phyloP scores from a whole-genome alignment of 1,284 basidiomycete genomes.

The Cystobasidium sp. region DNA sequence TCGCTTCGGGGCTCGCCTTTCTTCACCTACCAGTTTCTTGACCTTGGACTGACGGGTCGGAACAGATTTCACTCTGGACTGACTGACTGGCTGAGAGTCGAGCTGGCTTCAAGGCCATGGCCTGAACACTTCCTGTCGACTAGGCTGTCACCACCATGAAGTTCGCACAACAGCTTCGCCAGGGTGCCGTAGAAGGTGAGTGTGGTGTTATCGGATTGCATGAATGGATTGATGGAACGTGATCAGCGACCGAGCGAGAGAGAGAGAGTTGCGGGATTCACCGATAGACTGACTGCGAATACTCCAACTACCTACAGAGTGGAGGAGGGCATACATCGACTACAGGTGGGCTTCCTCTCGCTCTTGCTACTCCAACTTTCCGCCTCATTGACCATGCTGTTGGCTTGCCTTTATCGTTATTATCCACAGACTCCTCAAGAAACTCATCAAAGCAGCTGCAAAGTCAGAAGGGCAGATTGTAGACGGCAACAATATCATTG shows the following conservation, averaged over 20 bases:
- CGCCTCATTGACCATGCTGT: not conserved
- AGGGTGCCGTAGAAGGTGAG: conserved; percentile 42
- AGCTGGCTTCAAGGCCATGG: not conserved
- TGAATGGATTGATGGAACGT: conserved; percentile 10
- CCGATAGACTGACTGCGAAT: not conserved
- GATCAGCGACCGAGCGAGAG: not conserved
- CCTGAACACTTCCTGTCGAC: not conserved
- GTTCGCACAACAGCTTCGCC: conserved; percentile 42
- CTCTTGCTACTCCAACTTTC: not conserved
- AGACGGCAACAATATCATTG: conserved; percentile 6
- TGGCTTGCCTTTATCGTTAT: not conserved
- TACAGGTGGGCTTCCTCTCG: conserved; percentile 46
- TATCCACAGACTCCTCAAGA: conserved; percentile 53
- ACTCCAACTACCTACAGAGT: conserved; percentile 47
- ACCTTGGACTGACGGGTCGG: not conserved
- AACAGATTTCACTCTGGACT: conserved; percentile 9
- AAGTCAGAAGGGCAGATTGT: conserved; percentile 10
- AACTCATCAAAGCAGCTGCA: conserved; percentile 56
- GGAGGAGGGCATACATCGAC: conserved; percentile 56
- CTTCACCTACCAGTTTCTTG: not conserved
- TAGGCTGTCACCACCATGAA: conserved; percentile 28
- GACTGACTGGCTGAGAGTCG: not conserved
- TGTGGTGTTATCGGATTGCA: not conserved
- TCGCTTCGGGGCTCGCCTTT: not conserved
- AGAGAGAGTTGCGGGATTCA: not conserved